Base-by-base conservation (phyloP, 2,329 filamentous ascomycete genomes). In the Aspergillus puulaauensis region DNA sequence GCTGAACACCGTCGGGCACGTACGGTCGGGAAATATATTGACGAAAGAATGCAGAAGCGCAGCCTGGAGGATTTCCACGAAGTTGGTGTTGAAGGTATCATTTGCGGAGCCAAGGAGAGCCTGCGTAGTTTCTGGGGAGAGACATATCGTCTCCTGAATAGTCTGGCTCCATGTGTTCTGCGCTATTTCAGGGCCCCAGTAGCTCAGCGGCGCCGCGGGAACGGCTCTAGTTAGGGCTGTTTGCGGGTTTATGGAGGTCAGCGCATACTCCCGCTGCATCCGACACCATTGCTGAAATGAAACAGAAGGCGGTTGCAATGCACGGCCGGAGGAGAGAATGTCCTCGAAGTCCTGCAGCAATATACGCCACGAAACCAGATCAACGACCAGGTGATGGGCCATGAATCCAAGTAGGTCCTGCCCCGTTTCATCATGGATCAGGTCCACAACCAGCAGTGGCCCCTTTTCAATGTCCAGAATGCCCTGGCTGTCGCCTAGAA, bases 201-300 rank as follows among this genome's bases (percentile, higher is more conserved):
- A 58, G 40, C 41, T 31, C 5, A 12, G 17, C 8, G 41, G 17
- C 6, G 12, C 41, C 4, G 11, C 8, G 2, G 19, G 11, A 4
- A 44, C 5, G 19, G 41, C 4, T 9, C 8, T 44, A 12, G 41
- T 5, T 19, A 43, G 17, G 3, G 40, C 40, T 21, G 19, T 7
- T 3, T 24, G 8, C 1, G 41, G 41, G 24, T 39, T 14, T 5
- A 56, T 31, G 3, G 8, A 11, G 9, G 35, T 35, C 3, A 6
- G 1, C 14, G 27, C 39, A 31, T 61, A 58, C 4, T 11, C 17
- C 17, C 50, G 21, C 31, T 66, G 59, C 33, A 64, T 23, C 2
- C 47, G 49, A 17, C 53, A 60, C 65, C 65, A 67, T n/a, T 49
- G 43, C 37, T 61, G 65, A 50, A 66, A 67, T 4, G 61, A 50